These are phyloP conservation scores for Avicennia marina DNA, from an alignment of 257 asterid species.

Conservation along the genomic window DNA sequence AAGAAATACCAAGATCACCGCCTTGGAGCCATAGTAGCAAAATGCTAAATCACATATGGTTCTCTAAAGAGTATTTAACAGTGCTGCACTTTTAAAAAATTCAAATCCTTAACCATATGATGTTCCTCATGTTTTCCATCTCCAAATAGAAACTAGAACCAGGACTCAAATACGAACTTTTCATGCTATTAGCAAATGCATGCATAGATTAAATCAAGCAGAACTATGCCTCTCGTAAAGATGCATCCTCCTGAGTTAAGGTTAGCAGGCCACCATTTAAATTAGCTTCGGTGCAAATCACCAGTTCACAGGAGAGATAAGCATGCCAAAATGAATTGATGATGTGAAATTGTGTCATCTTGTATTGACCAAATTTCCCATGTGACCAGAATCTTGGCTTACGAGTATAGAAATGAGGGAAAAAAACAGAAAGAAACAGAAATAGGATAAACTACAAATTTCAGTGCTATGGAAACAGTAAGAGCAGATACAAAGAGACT, in stretches of 20 bases:
- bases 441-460: not conserved
- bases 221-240: too few species aligned
- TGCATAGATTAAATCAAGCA: conserved; percentile 11
- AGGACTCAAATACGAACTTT: not conserved
- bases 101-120: not conserved
- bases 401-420: not conserved
- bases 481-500: conserved; percentile 14
- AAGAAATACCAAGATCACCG: not conserved
- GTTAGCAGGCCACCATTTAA: too few species aligned
- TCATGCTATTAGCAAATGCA: not conserved
- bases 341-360: too few species aligned
- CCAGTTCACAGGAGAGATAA: too few species aligned
- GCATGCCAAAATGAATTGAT: too few species aligned
- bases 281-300: too few species aligned
- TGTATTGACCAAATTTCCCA: too few species aligned
- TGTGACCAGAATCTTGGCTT: not conserved
- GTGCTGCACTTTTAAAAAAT: not conserved
- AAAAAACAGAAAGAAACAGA: not conserved
- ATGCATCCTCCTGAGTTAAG: not conserved
- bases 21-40: not conserved
- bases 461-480: conserved; percentile 9
- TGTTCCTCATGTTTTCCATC: conserved; percentile 1
- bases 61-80: not conserved
- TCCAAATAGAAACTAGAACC: conserved; percentile 2
- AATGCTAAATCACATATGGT: not conserved